Base-by-base conservation (phyloP, 148 eudicot species). In the Persicaria tinctoria region DNA sequence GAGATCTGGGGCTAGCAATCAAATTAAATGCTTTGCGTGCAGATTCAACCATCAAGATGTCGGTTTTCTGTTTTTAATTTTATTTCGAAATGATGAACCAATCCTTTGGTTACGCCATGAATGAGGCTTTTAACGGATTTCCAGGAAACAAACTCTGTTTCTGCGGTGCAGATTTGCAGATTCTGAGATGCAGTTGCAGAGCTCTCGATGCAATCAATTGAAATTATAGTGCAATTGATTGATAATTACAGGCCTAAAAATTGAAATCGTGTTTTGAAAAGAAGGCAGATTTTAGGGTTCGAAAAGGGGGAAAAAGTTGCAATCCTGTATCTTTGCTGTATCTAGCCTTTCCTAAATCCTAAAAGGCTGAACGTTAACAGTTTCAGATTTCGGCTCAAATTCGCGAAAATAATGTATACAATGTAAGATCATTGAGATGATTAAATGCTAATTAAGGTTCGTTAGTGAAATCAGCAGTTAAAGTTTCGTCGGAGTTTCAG, bases 1-100 rank as follows among this genome's bases (percentile, higher is more conserved):
- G 46, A 66, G 46, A 66, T 66, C 46, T 44, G 48, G 44, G 41
- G 13, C 38, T 20, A 12, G 53, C 64, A 5, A 8, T 66, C 6
- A 44, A 66, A 66, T 66, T 66, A 38, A 66, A 66, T 66, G 70
- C 70, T 12, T 66, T 66, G 70, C 70, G 70, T 66, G 70, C 70
- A 66, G 70, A 66, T 66, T 66, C 70, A 63, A 63, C 69, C 69
- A 66, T 66, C 66, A 60, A 20, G 23, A 60, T 60, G 62, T 56
- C 62, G 62, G 7, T 17, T 56, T 51, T 51, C 1, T 51, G 11
- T 51, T 14, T 1, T 55, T 55, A 60, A 20, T 14, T 27, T 38
- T 7, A 8, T 50, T 12, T 41, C 18, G 47, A 66, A 44, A 27
- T 32, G 41, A 32, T 32, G 41, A 32, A 27, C 16, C 46, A 27